Evolutionary conservation across 768 basidiomycete species (phyloP), one percentile per base, ranked within the genome.

Genomic region (Russula abietina): DNA sequence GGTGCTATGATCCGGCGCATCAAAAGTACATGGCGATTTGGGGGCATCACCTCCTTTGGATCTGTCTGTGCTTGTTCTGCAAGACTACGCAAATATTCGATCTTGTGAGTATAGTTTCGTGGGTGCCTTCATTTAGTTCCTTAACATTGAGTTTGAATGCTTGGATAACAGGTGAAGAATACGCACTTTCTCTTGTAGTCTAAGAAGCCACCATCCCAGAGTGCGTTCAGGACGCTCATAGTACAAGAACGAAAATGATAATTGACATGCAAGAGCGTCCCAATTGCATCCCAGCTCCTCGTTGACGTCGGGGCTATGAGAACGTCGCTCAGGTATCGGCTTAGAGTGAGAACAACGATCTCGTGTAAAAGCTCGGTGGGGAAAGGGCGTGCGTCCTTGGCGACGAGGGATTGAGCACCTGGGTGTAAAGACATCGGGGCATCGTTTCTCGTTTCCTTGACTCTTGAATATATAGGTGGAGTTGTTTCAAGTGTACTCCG

Each of bases 201-300:
- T 3, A 19, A 2, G 30, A 52, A 52, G 19, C n/a, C 22, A 19
- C 51, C 51, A 33, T 14, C 51, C 51, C 51, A 52, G 0, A 33
- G 51, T 9, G n/a, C 4, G 9, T 52, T 10, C 9, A 52, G 10
- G 30, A 52, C 11, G 7, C 32, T 32, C 51, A 52, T 11, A 22
- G 51, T 33, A 32, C 17, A 52, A 52, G 17, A 52, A 33, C 51
- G 51, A 19, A 52, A 33, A 19, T 33, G 51, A n/a, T n/a, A 22
- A 32, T 52, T 4, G 19, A 33, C 51, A 33, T 52, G 51, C 11
- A 33, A 33, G 17, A 52, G 51, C 17, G 19, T 17, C 32, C 51
- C 51, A n/a, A 52, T 52, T 19, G 32, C 51, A 33, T 52, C 51
- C 51, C 51, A 52, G 51, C 51, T 33, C 51, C 32, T 52, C 19